A percentile compares a stretch with the other conserved stretches of the same genome.
Conservation (phyloP, 768 basidiomycete species). For the Ramaria rubella region DNA sequence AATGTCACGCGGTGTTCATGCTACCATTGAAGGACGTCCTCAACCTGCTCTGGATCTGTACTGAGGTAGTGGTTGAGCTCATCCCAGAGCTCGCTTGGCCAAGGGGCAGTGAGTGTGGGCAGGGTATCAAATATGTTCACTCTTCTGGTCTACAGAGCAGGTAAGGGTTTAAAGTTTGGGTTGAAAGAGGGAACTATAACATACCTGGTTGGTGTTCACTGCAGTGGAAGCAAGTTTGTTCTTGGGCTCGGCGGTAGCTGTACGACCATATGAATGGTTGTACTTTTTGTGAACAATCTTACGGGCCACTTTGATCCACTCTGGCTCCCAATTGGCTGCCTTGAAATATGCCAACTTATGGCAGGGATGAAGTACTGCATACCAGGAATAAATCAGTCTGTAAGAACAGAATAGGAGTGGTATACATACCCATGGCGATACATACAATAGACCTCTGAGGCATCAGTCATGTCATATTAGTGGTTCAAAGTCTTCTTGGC, state of each 20-base stretch:
- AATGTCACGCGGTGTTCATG: conserved; percentile 14
- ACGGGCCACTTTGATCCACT: conserved; percentile 25
- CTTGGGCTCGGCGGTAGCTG: too few species aligned
- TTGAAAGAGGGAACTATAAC: too few species aligned
- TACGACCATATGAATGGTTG: neutral
- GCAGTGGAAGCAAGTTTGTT: too few species aligned
- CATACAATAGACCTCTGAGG: conserved; percentile 24
- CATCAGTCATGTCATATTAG: conserved; percentile 27
- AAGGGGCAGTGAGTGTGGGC: conserved; percentile 1
- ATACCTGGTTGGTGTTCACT: too few species aligned
- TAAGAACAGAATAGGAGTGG: neutral
- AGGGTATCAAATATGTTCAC: conserved; percentile 19
- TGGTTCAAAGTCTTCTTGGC: conserved; percentile 27
- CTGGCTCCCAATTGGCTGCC: conserved; percentile 20
- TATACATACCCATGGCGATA: conserved; percentile 29
- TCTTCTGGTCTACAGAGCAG: too few species aligned
- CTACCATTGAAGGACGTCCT: conserved; percentile 19
- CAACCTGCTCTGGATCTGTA: conserved; percentile 4
- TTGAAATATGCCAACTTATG: conserved; percentile 29
- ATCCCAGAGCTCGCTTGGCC: neutral
- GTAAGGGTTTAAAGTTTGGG: too few species aligned
- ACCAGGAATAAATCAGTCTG: neutral
- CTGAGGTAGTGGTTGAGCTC: conserved; percentile 16
- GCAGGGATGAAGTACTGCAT: conserved; percentile 30
- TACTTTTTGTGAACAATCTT: neutral